Percentiles rank a stretch among this genome's conserved stretches.
Evolutionary conservation across 768 basidiomycete species (phyloP).

Genomic region (Dacryopinax spathularia): DNA sequence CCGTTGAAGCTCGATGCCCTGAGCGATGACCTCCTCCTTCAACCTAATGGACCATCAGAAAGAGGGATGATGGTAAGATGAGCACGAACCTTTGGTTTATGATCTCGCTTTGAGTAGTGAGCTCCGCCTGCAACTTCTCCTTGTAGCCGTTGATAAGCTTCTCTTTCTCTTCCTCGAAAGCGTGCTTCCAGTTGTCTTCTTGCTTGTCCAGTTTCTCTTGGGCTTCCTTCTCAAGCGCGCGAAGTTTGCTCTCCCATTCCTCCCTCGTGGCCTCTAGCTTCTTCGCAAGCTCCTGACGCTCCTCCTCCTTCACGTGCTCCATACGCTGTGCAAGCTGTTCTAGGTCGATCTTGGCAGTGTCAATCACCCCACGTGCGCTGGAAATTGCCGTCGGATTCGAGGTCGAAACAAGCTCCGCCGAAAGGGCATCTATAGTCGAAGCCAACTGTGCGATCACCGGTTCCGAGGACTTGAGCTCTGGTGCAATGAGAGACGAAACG

Average conservation of each 20-base stretch:
- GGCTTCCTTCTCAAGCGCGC: slow-evolving; percentile 72
- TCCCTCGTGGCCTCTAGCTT: slow-evolving; percentile 56
- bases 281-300: slow-evolving; percentile 49
- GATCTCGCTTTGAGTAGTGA: slow-evolving; percentile 75
- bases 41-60: slow-evolving; percentile 36
- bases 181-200: slow-evolving; percentile 70
- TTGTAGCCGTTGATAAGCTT: slow-evolving; percentile 65
- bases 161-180: slow-evolving; percentile 63
- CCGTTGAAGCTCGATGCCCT: slow-evolving; percentile 93
- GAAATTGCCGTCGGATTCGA: slow-evolving; percentile 52
- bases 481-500: slow-evolving; percentile 60
- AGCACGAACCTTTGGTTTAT: slow-evolving; percentile 76
- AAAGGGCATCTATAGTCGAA: slow-evolving; percentile 80
- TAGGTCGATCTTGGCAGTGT: slow-evolving; percentile 68
- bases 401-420: slow-evolving; percentile 50
- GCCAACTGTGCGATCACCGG: slow-evolving; percentile 91
- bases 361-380: slow-evolving; percentile 60
- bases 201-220: slow-evolving; percentile 75
- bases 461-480: slow-evolving; percentile 54
- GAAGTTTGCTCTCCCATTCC: slow-evolving; percentile 67
- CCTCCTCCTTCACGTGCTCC: slow-evolving; percentile 64
- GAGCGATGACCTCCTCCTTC: slow-evolving; percentile 86
- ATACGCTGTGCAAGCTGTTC: slow-evolving; percentile 62
- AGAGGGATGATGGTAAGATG: background rate
- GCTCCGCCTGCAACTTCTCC: slow-evolving; percentile 70